Percentiles rank a stretch among this genome's conserved stretches.
Evolutionary conservation across 352 stramenopile species (phyloP).

Genomic region (Pythium vanterpoolii): DNA sequence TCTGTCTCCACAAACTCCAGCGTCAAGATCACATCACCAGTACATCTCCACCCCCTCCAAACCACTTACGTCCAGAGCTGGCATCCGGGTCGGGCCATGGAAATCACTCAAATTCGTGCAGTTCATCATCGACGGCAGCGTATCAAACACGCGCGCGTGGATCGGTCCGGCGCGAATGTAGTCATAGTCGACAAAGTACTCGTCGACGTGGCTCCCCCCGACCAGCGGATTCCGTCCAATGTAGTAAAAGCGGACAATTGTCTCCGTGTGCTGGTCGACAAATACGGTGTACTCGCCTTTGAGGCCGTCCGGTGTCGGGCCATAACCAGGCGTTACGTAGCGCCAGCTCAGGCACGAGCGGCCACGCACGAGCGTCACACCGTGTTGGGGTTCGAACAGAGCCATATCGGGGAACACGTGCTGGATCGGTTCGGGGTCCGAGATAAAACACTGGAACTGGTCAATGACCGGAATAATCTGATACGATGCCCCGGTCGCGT

Average conservation of each 20-base stretch:
- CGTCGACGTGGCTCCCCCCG: constrained; percentile 86
- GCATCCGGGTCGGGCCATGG: constrained; percentile 48
- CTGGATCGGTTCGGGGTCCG: constrained; percentile 57
- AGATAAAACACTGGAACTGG: constrained; percentile 72
- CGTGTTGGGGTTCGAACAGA: constrained; percentile 82
- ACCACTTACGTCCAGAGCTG: constrained; percentile 61
- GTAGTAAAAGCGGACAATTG: constrained; percentile 84
- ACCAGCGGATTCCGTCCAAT: constrained; percentile 83
- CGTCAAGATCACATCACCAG: not conserved
- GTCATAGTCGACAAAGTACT: constrained; percentile 90
- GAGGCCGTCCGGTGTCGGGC: constrained; percentile 57
- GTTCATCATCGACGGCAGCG: constrained; percentile 76
- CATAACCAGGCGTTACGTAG: constrained; percentile 54
- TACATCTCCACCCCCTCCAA: not conserved
- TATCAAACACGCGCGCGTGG: constrained; percentile 59
- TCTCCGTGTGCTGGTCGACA: constrained; percentile 70
- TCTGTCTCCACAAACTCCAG: constrained; percentile 33
- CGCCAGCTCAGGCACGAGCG: constrained; percentile 83
- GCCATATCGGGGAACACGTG: constrained; percentile 85
- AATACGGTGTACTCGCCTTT: constrained; percentile 87
- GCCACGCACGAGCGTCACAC: constrained; percentile 65
- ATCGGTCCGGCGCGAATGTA: constrained; percentile 76
- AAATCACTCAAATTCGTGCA: constrained; percentile 62
- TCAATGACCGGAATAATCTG: constrained; percentile 81
- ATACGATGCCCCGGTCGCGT: constrained; percentile 71